Base-by-base conservation (phyloP, 1,284 basidiomycete genomes). In the Anthracocystis setariae region DNA sequence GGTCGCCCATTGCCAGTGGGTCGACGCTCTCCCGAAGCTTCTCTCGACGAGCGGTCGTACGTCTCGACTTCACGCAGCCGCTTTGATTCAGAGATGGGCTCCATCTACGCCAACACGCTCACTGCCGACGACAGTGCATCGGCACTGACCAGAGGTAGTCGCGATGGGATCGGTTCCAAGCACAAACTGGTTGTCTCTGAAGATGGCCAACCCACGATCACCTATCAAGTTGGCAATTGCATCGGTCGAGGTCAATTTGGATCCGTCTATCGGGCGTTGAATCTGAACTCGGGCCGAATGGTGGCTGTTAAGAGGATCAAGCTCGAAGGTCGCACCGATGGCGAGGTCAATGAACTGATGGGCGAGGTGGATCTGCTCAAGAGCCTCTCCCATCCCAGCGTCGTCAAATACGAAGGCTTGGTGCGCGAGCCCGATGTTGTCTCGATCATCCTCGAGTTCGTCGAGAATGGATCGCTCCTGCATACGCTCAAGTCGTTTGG, bases 351-450 rank as follows among this genome's bases (percentile, higher is more conserved):
- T 83, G 95, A 98, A 84, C 96, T 99, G 64, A 96, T 98, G 80
- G 93, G 96, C 83, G 96, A 99, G 84, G 98, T 98, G 66, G 92
- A 95, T 84, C 97, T 98, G 68, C 88, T 99, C n/a, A 94, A 93
- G 18, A 94, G 98, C 83, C 85, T 98, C 69, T 94, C 96, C 84
- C 96, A 93, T 46, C 90, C 92, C 33, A 91, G 92, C 85, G 94
- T 98, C 56, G 98, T 95, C 71, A 93, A 92, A 85, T 97, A 97
- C 83, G 92, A 96, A 86, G 95, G 94, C 43, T 73, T 87, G 47
- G 85, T 86, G 27, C 66, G 65, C 15, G 57, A 50, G 9, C 53
- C 57, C 17, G 67, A 64, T n/a, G 60, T 56, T 8, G 69, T 66
- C 18, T 63, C 59, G 37, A 72, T 72, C 60, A 67, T 93, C 90